Conservation (phyloP, 148 eudicot genomes). For the Talinum fruticosum region DNA sequence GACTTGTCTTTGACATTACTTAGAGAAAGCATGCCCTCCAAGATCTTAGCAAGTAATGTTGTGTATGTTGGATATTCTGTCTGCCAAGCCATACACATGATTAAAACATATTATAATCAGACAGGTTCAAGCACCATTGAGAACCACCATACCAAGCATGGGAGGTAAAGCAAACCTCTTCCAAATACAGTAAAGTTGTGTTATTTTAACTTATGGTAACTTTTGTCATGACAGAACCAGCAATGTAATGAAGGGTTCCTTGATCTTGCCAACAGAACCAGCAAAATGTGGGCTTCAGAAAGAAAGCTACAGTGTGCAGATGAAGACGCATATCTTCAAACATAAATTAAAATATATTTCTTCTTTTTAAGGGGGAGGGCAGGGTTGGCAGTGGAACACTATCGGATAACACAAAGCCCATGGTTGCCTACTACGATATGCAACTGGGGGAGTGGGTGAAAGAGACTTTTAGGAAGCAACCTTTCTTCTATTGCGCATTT, state of each 20-base stretch:
- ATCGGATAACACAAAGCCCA: neutral
- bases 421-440: neutral
- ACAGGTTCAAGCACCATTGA: neutral
- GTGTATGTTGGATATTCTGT: conserved; percentile 82
- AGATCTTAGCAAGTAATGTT: conserved; percentile 85
- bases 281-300: neutral
- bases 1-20: conserved; percentile 52
- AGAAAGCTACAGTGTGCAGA: neutral
- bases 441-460: neutral
- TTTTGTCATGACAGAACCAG: neutral
- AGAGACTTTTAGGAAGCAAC: neutral
- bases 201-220: neutral
- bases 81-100: conserved; percentile 46
- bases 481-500: neutral
- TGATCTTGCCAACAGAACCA: neutral
- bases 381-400: neutral
- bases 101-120: neutral
- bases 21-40: conserved; percentile 72
- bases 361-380: neutral
- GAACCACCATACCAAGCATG: neutral
- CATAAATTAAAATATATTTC: neutral
- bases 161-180: neutral
- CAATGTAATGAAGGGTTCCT: neutral
- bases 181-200: neutral
- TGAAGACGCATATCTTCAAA: neutral